Evolutionary conservation across 108 stramenopile species (phyloP), one percentile per base, ranked within the genome.

Genomic region (Fistulifera pelliculosa): DNA sequence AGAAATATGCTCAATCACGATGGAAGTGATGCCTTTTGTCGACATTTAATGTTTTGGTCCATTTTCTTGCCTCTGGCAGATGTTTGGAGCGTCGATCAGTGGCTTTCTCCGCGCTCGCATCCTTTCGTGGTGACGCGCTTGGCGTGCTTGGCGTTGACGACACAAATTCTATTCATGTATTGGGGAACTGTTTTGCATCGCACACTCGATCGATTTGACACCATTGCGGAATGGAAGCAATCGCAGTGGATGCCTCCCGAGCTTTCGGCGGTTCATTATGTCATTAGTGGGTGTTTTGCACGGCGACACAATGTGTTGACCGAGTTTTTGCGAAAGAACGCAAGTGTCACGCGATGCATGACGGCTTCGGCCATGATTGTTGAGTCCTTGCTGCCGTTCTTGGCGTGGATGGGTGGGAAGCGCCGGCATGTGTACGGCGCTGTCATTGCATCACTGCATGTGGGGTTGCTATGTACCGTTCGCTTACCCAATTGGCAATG

Each of bases 131-230:
- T 43, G 11, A 64, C 44, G 26, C 17, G 54, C 1, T 12, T 64
- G 28, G 27, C 63, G 14, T 47, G 54, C 26, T 28, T 56, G 1
- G 51, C 26, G 3, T 28, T 64, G 17, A 64, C 16, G 27, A 22
- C 45, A 23, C 63, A 64, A 47, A 64, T 64, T 12, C 43, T 56
- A 10, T 17, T 64, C 16, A 64, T 64, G 63, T 64, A 64, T 56
- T 14, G 56, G 15, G 63, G 63, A 8, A 53, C 51, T 25, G 51
- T 56, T n/a, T 47, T 64, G 39, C 19, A 48, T 27, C 54, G 61
- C 26, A 35, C 31, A 6, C 31, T 35, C 31, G 31, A 35, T 35
- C 31, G 26, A 24, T 27, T 31, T 48, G 41, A 43, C 38, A 17
- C 21, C 7, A 13, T 42, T 17, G 27, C n/a, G 40, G 12, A 31